phyloP scores from a whole-genome alignment of 805 yeast species.

The Wickerhamiella galacta region DNA sequence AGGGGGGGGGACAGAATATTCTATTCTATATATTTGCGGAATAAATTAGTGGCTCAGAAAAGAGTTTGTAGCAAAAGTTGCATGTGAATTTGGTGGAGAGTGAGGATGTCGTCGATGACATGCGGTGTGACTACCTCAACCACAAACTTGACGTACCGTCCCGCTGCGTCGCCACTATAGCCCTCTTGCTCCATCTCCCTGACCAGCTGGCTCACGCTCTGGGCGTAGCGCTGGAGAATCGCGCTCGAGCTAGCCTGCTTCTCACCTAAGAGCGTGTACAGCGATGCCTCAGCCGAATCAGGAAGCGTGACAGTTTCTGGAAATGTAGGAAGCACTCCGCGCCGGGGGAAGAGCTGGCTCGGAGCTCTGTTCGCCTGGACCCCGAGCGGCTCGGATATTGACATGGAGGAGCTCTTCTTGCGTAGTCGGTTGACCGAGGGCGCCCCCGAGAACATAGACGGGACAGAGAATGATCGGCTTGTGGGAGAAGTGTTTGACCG shows the following conservation, averaged over 20 bases:
- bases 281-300: background rate
- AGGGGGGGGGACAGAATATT: too few species aligned
- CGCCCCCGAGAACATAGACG: too few species aligned
- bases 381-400: too few species aligned
- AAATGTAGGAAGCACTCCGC: constrained; percentile 1
- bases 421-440: too few species aligned
- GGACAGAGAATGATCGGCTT: too few species aligned
- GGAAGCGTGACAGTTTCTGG: background rate
- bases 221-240: constrained; percentile 1
- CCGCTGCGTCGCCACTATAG: background rate
- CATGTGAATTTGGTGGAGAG: constrained; percentile 4
- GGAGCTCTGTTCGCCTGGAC: too few species aligned
- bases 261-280: background rate
- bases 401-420: too few species aligned
- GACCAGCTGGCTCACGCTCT: constrained; percentile 1
- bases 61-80: background rate
- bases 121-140: constrained; percentile 1
- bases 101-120: constrained; percentile 4
- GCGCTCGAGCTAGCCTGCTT: background rate
- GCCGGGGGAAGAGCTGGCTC: too few species aligned
- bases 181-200: constrained; percentile 2
- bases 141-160: constrained; percentile 4
- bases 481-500: too few species aligned
- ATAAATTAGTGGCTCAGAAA: background rate
- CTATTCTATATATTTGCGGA: background rate